phyloP scores from a whole-genome alignment of 306 rosid genomes.

The Casuarina cunninghamiana region DNA sequence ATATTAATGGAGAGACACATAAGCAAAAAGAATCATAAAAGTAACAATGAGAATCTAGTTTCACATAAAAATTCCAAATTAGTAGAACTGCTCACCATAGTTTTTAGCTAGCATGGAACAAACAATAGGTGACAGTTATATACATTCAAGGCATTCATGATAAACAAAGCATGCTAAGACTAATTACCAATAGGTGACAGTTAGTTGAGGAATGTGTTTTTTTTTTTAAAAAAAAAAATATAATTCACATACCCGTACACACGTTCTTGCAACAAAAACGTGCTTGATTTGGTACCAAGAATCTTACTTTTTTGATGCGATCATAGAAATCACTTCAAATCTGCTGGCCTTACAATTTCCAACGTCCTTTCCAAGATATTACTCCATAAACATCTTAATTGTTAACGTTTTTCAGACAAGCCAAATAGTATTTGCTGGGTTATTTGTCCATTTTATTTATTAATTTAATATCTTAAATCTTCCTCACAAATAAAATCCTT shows the following conservation, averaged over 20 bases:
- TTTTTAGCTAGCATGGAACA: not conserved
- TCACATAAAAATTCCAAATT: not conserved
- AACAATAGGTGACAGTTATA: not conserved
- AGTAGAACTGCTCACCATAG: not conserved
- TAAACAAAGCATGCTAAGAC: not conserved
- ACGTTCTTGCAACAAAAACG: not conserved
- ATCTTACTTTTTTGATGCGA: not conserved
- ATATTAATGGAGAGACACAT: slow-evolving; percentile 20
- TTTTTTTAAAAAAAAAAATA: too few relatives aligned
- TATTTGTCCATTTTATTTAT: not conserved
- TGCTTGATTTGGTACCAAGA: not conserved
- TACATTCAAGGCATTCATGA: not conserved
- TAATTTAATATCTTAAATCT: not conserved
- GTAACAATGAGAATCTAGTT: not conserved
- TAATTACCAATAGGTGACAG: not conserved
- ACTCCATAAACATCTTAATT: not conserved
- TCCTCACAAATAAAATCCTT: not conserved
- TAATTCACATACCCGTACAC: not conserved
- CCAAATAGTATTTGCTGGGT: not conserved
- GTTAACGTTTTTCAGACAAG: not conserved
- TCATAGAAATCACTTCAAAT: not conserved
- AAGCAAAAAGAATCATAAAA: not conserved
- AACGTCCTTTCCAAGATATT: not conserved
- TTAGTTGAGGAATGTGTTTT: too few relatives aligned
- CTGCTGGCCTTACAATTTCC: not conserved